These are phyloP conservation scores for Ceratobasidium sp. DNA, from an alignment of 1,284 basidiomycete genomes.

Conservation along the genomic window DNA sequence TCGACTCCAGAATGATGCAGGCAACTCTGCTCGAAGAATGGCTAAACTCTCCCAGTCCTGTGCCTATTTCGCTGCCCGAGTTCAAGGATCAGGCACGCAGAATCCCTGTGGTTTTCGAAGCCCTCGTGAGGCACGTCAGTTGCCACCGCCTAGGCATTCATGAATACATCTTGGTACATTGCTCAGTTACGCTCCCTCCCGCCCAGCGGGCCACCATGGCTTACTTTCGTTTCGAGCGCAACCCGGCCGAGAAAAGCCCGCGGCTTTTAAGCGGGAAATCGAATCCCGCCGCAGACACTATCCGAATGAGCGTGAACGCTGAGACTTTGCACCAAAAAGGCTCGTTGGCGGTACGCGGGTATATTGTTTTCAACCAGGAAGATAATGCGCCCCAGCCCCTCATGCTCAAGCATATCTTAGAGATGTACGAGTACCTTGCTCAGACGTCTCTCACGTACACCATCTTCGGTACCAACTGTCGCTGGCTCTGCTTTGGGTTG, in stretches of 20 bases:
- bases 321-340: background rate
- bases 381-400: background rate
- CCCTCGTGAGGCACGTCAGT: slow-evolving; percentile 5
- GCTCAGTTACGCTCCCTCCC: slow-evolving; percentile 6
- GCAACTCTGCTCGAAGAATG: background rate
- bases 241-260: background rate
- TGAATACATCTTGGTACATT: slow-evolving; percentile 21
- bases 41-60: background rate
- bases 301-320: background rate
- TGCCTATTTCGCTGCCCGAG: background rate
- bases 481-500: slow-evolving; percentile 28
- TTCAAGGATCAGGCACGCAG: background rate
- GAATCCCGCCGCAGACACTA: background rate
- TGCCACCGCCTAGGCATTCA: slow-evolving; percentile 17
- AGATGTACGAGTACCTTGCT: slow-evolving; percentile 10
- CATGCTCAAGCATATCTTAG: slow-evolving; percentile 12
- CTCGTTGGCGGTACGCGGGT: background rate
- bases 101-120: background rate
- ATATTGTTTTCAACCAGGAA: background rate
- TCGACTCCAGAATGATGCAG: background rate
- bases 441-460: background rate
- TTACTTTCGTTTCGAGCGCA: slow-evolving; percentile 29
- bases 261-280: slow-evolving; percentile 7
- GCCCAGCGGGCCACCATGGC: background rate
- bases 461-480: slow-evolving; percentile 18